Base-by-base conservation (phyloP, 208 protist genomes). In the Polymyxa betae region DNA sequence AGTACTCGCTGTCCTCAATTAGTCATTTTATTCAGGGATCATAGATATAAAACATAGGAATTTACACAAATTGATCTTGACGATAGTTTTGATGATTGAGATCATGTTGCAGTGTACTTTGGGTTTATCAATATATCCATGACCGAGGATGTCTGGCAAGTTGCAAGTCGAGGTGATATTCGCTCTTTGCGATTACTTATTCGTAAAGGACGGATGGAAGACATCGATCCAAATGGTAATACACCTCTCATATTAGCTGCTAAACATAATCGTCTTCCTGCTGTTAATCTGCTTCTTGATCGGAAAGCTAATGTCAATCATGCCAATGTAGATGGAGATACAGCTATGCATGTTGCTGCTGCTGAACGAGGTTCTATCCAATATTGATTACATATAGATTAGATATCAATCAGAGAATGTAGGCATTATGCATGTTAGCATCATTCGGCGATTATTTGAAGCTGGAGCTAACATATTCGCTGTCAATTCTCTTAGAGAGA, bases 351-450 rank as follows among this genome's bases (percentile, higher is more conserved):
- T 43, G 40, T 82, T 5, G 72, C 72, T 5, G 72, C 72, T n/a
- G 35, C 5, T 20, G 35, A 82, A 43, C 16, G 72, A 38, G 10
- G 35, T 29, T 60, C 49, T 5, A 60, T 60, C 49, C n/a, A n/a
- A 60, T 60, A 24, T 5, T 5, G 12, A 60, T 60, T 60, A 24
- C 24, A 24, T 60, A 24, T 60, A 24, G 24, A 60, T 60, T 24
- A 29, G 24, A 29, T 60, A 24, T 5, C 49, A 5, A 60, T 29
- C 49, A 24, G n/a, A n/a, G 10, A 12, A 43, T 43, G 16, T n/a
- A 82, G 72, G 72, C 5, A 82, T 82, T n/a, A 82, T 82, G 72
- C 72, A 82, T 35, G 72, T 82, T 45, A 45, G 35, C 35, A 35
- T 82, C 10, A 82, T 82, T 35, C 72, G 72, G 5, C n/a, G 5